A percentile compares a stretch with the other conserved stretches of the same genome.
Evolutionary conservation across 345 rosid genomes (phyloP).

Genomic region (Trapa bicornis): DNA sequence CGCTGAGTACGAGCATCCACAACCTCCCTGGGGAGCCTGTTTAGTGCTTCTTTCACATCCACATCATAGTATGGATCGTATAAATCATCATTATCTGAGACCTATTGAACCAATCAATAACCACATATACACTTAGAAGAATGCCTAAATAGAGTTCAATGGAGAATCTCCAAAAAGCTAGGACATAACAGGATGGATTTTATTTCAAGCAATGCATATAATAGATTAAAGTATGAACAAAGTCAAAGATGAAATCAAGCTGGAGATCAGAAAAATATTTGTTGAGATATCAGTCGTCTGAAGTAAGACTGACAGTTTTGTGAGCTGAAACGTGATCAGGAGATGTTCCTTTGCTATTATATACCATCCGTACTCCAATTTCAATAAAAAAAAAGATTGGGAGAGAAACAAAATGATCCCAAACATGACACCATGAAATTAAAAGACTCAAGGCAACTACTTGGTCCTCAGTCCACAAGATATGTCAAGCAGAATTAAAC

Average conservation of each 20-base stretch:
- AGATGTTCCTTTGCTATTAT: no score
- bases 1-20: conserved; percentile 94
- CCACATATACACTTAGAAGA: neutral
- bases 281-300: neutral
- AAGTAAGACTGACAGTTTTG: neutral
- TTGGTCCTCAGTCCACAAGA: neutral
- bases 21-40: conserved; percentile 77
- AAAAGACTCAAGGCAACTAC: neutral
- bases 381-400: neutral
- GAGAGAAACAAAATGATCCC: neutral
- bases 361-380: neutral
- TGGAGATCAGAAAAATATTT: neutral
- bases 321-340: neutral
- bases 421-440: neutral
- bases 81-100: conserved; percentile 75
- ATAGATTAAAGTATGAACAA: neutral
- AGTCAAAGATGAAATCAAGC: neutral
- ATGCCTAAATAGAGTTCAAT: neutral
- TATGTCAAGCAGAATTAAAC: neutral
- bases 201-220: neutral
- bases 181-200: no score
- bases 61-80: conserved; percentile 69
- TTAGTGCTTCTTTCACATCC: conserved; percentile 82
- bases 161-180: neutral
- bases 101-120: conserved; percentile 24